phyloP scores from a whole-genome alignment of 75 land plant genomes.

The Sequoia sempervirens region DNA sequence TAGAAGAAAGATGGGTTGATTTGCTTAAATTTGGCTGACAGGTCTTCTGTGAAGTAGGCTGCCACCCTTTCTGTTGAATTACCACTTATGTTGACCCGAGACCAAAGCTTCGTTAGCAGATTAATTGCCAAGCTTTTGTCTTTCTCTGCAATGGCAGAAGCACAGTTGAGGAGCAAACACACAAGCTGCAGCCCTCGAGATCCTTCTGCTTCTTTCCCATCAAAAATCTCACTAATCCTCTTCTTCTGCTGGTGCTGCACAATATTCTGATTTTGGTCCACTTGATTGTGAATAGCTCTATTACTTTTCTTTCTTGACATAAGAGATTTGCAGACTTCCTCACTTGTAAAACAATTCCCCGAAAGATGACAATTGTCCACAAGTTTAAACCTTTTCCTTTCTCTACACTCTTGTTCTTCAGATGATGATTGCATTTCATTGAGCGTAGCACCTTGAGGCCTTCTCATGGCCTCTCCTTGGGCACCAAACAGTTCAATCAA shows the following conservation, averaged over 20 bases:
- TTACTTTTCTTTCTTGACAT: neutral
- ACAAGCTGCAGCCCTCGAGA: slow-evolving; percentile 33
- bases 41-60: slow-evolving; percentile 53
- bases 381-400: neutral
- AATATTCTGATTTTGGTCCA: neutral
- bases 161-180: slow-evolving; percentile 44
- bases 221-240: neutral
- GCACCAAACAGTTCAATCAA: neutral
- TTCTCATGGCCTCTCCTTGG: neutral
- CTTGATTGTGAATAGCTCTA: neutral
- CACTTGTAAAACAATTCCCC: neutral
- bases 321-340: neutral
- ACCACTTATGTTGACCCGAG: slow-evolving; percentile 30
- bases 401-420: neutral
- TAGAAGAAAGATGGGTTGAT: slow-evolving; percentile 21
- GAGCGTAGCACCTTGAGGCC: neutral
- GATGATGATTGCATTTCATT: neutral
- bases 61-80: slow-evolving; percentile 49
- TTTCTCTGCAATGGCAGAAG: slow-evolving; percentile 34
- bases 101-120: slow-evolving; percentile 30
- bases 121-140: slow-evolving; percentile 15
- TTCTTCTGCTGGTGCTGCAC: neutral
- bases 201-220: neutral
- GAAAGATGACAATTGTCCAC: neutral
- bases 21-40: slow-evolving; percentile 29